phyloP scores from a whole-genome alignment of 106 monocot genomes.

The Iris macrosiphon region DNA sequence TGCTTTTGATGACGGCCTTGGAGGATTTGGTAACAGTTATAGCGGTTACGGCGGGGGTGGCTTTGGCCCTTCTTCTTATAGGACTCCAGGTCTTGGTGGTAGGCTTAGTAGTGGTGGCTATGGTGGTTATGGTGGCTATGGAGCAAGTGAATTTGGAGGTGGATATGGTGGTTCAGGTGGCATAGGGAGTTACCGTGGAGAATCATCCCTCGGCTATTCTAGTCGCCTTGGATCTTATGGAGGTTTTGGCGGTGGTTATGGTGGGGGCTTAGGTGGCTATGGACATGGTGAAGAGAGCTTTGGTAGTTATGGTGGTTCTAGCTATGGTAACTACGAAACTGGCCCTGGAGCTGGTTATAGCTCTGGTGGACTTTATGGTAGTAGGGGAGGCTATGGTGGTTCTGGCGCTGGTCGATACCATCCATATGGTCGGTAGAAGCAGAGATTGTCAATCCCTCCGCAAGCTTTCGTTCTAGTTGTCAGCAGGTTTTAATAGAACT shows the following conservation, averaged over 20 bases:
- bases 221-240: slow-evolving; percentile 47
- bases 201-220: slow-evolving; percentile 61
- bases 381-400: slow-evolving; percentile 51
- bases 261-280: slow-evolving; percentile 1
- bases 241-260: slow-evolving; percentile 36
- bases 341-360: slow-evolving; percentile 58
- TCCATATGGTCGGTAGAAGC: slow-evolving; percentile 67
- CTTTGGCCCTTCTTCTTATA: slow-evolving; percentile 55
- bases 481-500: no score
- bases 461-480: no score
- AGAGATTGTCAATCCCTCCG: no score
- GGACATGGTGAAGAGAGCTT: slow-evolving; percentile 29
- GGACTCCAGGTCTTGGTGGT: slow-evolving; percentile 37
- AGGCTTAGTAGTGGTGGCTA: slow-evolving; percentile 47
- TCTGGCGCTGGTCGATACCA: slow-evolving; percentile 56
- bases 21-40: slow-evolving; percentile 42
- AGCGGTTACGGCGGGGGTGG: slow-evolving; percentile 41
- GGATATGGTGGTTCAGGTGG: slow-evolving; percentile 51
- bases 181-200: slow-evolving; percentile 51
- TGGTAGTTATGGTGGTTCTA: slow-evolving; percentile 46
- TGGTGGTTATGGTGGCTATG: slow-evolving; percentile 42
- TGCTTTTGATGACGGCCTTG: slow-evolving; percentile 34
- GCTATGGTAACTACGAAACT: slow-evolving; percentile 69
- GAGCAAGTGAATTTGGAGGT: slow-evolving; percentile 39
- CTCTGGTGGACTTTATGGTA: slow-evolving; percentile 43